These are phyloP conservation scores for Talaromyces sp. DNA, from an alignment of 2,329 filamentous ascomycete species.

Conservation along the genomic window DNA sequence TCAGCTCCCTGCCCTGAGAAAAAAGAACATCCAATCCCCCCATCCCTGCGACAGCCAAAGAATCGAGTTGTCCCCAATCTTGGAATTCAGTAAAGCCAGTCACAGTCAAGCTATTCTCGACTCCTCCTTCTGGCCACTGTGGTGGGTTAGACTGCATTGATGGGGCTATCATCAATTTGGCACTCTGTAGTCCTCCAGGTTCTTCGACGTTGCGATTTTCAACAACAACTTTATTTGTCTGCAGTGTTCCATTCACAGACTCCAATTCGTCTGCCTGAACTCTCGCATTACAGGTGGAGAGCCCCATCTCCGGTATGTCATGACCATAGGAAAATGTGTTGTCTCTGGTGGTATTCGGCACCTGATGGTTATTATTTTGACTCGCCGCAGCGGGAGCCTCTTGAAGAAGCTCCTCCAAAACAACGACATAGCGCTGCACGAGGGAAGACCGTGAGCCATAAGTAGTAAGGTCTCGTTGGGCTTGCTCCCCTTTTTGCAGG, in stretches of 20 bases:
- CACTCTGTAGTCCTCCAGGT: background rate
- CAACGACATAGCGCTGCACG: constrained; percentile 36
- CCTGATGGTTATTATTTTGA: background rate
- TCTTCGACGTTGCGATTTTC: background rate
- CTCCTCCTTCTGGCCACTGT: constrained; percentile 9
- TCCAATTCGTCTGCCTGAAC: background rate
- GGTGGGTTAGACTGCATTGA: background rate
- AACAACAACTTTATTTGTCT: background rate
- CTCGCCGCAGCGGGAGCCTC: constrained; percentile 12
- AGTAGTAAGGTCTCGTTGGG: constrained; percentile 35
- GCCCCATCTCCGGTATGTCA: background rate
- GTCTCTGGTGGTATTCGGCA: background rate
- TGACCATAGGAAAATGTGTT: background rate
- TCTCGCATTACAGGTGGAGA: no score
- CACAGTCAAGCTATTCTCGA: constrained; percentile 13
- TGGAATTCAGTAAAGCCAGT: constrained; percentile 17
- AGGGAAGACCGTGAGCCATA: constrained; percentile 36
- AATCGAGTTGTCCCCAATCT: constrained; percentile 25
- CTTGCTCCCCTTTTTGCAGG: constrained; percentile 34
- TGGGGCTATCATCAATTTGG: background rate
- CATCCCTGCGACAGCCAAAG: constrained; percentile 17
- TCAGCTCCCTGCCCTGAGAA: constrained; percentile 1
- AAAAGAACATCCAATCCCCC: constrained; percentile 15
- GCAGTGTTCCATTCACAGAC: background rate
- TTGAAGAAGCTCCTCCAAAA: constrained; percentile 33